Conservation (phyloP, 1,139 yeast genomes). For the Candida tetrigidarum region DNA sequence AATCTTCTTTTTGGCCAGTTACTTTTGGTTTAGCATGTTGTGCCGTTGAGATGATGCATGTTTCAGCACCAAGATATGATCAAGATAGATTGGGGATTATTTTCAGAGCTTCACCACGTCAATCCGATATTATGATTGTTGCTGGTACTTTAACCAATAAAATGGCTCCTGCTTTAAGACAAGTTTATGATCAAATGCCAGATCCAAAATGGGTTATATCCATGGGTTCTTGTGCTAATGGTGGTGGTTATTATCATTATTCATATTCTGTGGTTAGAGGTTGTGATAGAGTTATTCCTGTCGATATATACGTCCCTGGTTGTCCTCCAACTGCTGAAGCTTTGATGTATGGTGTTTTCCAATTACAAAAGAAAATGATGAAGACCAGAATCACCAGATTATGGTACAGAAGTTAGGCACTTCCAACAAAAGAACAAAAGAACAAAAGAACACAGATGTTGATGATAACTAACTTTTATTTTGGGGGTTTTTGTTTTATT, state of each 20-base stretch:
- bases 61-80: conserved; percentile 89
- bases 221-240: conserved; percentile 95
- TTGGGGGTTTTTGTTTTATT: no score
- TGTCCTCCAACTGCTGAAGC: conserved; percentile 95
- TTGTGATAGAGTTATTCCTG: conserved; percentile 87
- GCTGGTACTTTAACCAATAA: conserved; percentile 92
- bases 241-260: conserved; percentile 93
- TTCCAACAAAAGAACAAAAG: background rate
- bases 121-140: conserved; percentile 91
- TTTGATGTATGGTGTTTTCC: conserved; percentile 88
- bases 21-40: conserved; percentile 93
- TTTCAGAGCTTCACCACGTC: conserved; percentile 95
- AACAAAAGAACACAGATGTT: conserved; percentile 1
- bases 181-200: conserved; percentile 94
- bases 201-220: conserved; percentile 91
- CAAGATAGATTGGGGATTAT: conserved; percentile 93
- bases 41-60: conserved; percentile 97
- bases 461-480: no score
- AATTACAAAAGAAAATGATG: conserved; percentile 89
- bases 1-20: conserved; percentile 93
- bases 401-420: conserved; percentile 80
- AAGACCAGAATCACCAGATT: conserved; percentile 77
- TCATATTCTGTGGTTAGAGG: conserved; percentile 90
- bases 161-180: conserved; percentile 94
- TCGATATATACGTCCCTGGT: conserved; percentile 90